Conservation (phyloP, 305 asterid genomes). For the Fraxinus velutina region DNA sequence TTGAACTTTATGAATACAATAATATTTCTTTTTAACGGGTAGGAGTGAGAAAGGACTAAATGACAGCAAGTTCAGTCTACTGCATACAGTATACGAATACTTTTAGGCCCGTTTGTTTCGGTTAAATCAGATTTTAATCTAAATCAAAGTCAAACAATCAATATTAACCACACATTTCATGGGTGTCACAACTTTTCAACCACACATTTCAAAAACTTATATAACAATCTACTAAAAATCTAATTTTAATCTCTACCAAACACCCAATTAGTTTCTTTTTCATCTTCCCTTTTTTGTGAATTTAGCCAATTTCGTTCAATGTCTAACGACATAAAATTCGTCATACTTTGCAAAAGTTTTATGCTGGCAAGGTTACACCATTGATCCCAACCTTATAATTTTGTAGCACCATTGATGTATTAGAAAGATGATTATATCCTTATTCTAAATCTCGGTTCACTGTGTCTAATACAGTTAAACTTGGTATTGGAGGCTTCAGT, state of each 20-base stretch:
- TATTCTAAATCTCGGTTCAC: constrained; percentile 2
- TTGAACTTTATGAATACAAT: not conserved
- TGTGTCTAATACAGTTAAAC: constrained; percentile 54
- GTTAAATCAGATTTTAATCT: no score
- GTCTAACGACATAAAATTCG: not conserved
- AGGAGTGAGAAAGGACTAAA: not conserved
- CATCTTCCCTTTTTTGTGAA: not conserved
- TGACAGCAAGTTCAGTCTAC: not conserved
- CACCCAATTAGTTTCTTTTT: not conserved
- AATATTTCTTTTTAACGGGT: not conserved
- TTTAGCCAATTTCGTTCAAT: not conserved
- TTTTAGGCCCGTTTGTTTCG: not conserved
- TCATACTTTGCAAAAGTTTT: not conserved
- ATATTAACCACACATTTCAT: no score
- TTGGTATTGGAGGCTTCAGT: constrained; percentile 94
- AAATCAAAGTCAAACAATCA: no score
- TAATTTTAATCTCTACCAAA: no score
- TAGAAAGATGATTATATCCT: not conserved
- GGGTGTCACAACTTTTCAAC: no score
- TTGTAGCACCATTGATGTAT: not conserved
- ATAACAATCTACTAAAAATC: no score
- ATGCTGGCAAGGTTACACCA: not conserved
- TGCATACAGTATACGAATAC: not conserved
- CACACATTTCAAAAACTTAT: no score
- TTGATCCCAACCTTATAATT: not conserved